phyloP scores from a whole-genome alignment of 257 asterid species.

The Orobanche coerulescens region DNA sequence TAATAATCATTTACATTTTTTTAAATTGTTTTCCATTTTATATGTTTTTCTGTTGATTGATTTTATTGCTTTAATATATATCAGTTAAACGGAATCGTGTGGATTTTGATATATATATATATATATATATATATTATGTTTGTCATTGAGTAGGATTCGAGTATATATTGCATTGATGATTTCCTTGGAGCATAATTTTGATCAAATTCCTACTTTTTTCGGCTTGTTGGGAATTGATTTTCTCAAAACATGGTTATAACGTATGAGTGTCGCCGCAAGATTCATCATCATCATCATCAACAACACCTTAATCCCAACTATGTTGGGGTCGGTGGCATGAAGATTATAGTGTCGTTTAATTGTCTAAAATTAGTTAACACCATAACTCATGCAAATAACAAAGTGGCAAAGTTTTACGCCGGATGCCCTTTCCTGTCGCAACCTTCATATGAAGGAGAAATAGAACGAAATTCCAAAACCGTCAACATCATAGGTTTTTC shows the following conservation, averaged over 20 bases:
- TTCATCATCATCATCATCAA: background rate
- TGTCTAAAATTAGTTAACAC: no score
- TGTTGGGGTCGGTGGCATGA: no score
- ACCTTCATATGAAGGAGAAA: no score
- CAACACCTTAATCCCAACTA: no score
- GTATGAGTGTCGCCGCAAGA: background rate
- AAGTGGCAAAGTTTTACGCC: no score
- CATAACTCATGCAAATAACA: no score
- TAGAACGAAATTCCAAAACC: no score
- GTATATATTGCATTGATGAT: background rate
- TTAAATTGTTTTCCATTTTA: background rate
- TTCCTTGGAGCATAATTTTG: background rate
- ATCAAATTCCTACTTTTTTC: no score
- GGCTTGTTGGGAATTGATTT: background rate
- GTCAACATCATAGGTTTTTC: no score
- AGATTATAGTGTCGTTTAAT: no score
- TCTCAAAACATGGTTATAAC: background rate
- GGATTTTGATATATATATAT: no score
- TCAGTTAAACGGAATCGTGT: background rate
- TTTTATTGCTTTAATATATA: background rate
- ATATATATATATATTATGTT: background rate
- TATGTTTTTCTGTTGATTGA: background rate
- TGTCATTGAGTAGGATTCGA: background rate
- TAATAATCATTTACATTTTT: slow-evolving; percentile 7
- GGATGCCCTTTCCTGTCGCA: no score